Percentiles rank a stretch among this genome's conserved stretches.
These are phyloP conservation scores for Terfezia claveryi DNA, from an alignment of 495 filamentous ascomycete genomes.

Conservation along the genomic window DNA sequence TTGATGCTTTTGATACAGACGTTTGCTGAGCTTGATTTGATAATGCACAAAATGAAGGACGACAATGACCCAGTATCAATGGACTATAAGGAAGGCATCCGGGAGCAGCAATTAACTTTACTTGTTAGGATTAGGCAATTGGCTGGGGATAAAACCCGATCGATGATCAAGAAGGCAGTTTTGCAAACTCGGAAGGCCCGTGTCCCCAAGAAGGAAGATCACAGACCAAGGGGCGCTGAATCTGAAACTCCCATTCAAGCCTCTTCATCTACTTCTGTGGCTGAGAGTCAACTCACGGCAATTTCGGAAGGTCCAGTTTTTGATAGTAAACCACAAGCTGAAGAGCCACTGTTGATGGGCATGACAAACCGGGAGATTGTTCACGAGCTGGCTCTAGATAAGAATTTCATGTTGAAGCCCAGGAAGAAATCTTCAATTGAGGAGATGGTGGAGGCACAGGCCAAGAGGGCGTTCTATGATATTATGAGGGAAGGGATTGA, in stretches of 20 bases:
- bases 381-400: slow-evolving; percentile 82
- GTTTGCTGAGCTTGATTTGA: slow-evolving; percentile 84
- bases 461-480: slow-evolving; percentile 44
- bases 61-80: slow-evolving; percentile 67
- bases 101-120: slow-evolving; percentile 76
- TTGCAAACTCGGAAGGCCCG: slow-evolving; percentile 52
- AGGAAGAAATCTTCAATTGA: slow-evolving; percentile 29
- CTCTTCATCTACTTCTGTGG: not conserved
- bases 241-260: slow-evolving; percentile 21
- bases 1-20: slow-evolving; percentile 90
- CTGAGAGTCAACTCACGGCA: not conserved
- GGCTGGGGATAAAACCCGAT: slow-evolving; percentile 64
- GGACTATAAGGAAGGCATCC: slow-evolving; percentile 80
- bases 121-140: slow-evolving; percentile 76
- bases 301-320: slow-evolving; percentile 21
- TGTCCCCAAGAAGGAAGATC: slow-evolving; percentile 49
- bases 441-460: slow-evolving; percentile 21
- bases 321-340: slow-evolving; percentile 23
- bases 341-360: slow-evolving; percentile 24
- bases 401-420: slow-evolving; percentile 40
- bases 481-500: slow-evolving; percentile 57
- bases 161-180: slow-evolving; percentile 62
- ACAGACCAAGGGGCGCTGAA: slow-evolving; percentile 29
- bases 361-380: slow-evolving; percentile 50
- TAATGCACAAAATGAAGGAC: slow-evolving; percentile 90